Base-by-base conservation (phyloP, 192 early-diverging fungal species). In the Chytriomyces hyalinus region DNA sequence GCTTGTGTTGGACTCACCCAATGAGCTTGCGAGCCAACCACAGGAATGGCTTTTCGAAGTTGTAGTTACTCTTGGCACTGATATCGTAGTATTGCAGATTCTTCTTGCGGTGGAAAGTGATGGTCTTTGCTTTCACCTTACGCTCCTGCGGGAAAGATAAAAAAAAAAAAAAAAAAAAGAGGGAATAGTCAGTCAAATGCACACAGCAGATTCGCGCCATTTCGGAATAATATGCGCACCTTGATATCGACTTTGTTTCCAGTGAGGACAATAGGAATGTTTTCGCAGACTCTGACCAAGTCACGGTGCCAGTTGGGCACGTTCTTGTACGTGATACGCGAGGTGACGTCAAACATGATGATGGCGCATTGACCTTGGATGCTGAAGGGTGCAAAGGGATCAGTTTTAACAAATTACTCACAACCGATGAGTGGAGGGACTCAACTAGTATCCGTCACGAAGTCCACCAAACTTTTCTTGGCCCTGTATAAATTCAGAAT, bases 231-330 rank as follows among this genome's bases (percentile, higher is more conserved):
- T 49, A 7, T n/a, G 47, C 70, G 44, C 66, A 90, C 90, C 93
- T 99, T 99, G 87, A 99, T 95, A 86, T 99, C 98, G 70, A 99
- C 97, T 90, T 99, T 99, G 93, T 99, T 99, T 83, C 98, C 98
- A 91, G 94, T 96, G 66, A 99, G 94, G 78, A 99, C 98, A 84
- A 99, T 99, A 36, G 98, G 98, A 83, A 99, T 95, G 91, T 97
- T 98, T 86, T 99, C 98, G 88, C 98, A 99, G 65, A 99, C 98
- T 77, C 98, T 94, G 77, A 96, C 94, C 49, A 99, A 88, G 87
- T 99, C 98, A 85, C 98, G 92, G 86, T 99, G 98, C 98, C 98
- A 99, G 92, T 98, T 99, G 83, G 98, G 98, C 20, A 99, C 98
- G 90, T 96, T 99, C 92, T 98, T 99, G 90, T 99, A 99, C 78